Evolutionary conservation across 768 basidiomycete genomes (phyloP).

Genomic region (Leccinum subgranulosum): DNA sequence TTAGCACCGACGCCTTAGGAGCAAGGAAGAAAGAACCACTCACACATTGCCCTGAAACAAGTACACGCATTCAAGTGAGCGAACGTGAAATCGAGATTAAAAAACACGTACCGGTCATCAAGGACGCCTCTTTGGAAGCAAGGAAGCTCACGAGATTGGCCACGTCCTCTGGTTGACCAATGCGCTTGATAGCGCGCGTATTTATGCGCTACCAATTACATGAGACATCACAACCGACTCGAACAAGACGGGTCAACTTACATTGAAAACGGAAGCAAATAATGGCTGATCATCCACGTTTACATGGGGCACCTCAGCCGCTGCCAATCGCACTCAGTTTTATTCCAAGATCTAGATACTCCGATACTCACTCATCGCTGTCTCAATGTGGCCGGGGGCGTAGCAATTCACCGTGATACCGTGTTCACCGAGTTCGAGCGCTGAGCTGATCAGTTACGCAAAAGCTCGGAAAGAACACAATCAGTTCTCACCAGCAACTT

Average conservation of each 20-base stretch:
- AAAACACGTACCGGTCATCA: not conserved
- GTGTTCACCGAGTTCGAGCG: not conserved
- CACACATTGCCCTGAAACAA: not conserved
- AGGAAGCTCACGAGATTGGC: not conserved
- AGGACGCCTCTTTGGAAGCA: not conserved
- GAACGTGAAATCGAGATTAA: not conserved
- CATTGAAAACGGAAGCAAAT: not conserved
- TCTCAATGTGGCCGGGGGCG: not conserved
- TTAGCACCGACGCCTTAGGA: not conserved
- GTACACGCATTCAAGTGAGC: not conserved
- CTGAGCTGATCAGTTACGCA: not conserved
- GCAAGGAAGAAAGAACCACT: not conserved
- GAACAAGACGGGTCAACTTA: not conserved
- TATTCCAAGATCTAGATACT: not conserved
- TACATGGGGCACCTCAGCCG: not conserved
- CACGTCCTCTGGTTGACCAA: not conserved
- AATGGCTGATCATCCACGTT: not conserved
- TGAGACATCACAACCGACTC: not conserved
- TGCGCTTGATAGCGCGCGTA: not conserved
- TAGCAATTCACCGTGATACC: not conserved
- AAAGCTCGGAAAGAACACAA: not conserved
- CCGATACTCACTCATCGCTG: not conserved
- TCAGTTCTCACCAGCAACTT: constrained; percentile 31
- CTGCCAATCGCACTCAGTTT: not conserved
- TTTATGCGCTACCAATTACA: not conserved